Base-by-base conservation (phyloP, 768 basidiomycete genomes). In the Naganishia kalamii region DNA sequence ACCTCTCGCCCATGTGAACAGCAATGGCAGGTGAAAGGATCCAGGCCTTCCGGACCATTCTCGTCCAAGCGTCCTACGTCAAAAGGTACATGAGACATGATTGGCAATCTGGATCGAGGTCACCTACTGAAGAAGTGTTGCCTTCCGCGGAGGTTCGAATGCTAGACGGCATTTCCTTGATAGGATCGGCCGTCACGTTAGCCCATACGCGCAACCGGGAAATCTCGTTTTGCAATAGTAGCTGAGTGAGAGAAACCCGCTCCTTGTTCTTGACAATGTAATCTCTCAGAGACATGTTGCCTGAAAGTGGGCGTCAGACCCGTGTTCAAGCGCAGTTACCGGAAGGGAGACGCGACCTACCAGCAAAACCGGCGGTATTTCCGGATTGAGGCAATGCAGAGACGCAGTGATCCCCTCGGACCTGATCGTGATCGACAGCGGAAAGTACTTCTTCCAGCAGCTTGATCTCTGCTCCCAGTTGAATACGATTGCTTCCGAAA, bases 151-250 rank as follows among this genome's bases (percentile, higher is more conserved):
- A 48, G 10, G 27, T n/a, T 8, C 47, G 60, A 46, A 61, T 8
- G 40, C 43, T 32, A n/a, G 60, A 27, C 29, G 54, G 54, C 37
- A 57, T 23, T 11, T 57, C 60, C 29, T 32, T 61, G 29, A 83
- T 85, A 4, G 81, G 70, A 68, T 96, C 93, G 65, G 87, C 88
- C 32, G 83, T 82, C 0, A 91, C 90, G 77, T 98, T 98, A 47
- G 82, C 82, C 96, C 96, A 98, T 8, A 98, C 92, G 4, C 81
- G 83, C 46, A 98, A 79, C 17, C 92, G 84, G 71, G 83, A 85
- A 46, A 97, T 86, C 75, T 99, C 96, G 73, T 90, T 92, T 77
- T 94, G 91, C 7, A 92, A 86, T 13, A 98, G 82, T 8, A 94
- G 78, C 23, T 87, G 83, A n/a, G 97, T 80, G 0, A 94, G 86